Evolutionary conservation across 345 rosid genomes (phyloP), one percentile per base, ranked within the genome.

Genomic region (Brassica juncea): DNA sequence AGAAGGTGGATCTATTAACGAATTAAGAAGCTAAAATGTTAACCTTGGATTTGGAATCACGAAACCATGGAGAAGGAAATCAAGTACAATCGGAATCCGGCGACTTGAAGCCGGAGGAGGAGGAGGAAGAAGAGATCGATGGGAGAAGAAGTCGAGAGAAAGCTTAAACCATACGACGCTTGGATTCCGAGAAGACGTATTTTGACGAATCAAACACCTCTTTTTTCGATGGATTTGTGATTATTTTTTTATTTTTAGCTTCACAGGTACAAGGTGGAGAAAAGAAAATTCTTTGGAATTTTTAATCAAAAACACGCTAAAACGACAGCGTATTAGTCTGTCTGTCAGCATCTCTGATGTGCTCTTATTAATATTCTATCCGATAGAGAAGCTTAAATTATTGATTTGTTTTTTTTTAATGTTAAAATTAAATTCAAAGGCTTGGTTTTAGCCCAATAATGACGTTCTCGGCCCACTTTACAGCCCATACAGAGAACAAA

Each of bases 131-230:
- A 5, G 57, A 49, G 57, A 49, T 49, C 57, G 57, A 49, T 49
- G 57, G 19, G 57, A 49, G 49, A 11, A 69, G 77, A 44, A 70
- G 19, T 47, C 34, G 57, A 44, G 47, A 10, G 44, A 37, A 12
- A 44, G 54, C 54, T 44, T 49, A 49, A 49, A 49, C 57, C 57
- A 49, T 49, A 49, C 57, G 57, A 49, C 16, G 71, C 64, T 74
- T 80, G 80, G 74, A 68, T 80, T 64, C 70, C 14, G 6, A 30
- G 42, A 68, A 60, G 71, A 69, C 83, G 71, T 63, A 54, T 1
- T 80, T 80, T 74, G 83, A 80, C 80, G 76, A 75, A 80, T 74
- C 74, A 70, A 68, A 64, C 83, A 62, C 77, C 72, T 76, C 55
- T 27, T 54, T 54, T 75, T 75, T 54, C 70, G 77, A 71, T 71